phyloP scores from a whole-genome alignment of 179 eudicot genomes.

The Silene vulgaris region DNA sequence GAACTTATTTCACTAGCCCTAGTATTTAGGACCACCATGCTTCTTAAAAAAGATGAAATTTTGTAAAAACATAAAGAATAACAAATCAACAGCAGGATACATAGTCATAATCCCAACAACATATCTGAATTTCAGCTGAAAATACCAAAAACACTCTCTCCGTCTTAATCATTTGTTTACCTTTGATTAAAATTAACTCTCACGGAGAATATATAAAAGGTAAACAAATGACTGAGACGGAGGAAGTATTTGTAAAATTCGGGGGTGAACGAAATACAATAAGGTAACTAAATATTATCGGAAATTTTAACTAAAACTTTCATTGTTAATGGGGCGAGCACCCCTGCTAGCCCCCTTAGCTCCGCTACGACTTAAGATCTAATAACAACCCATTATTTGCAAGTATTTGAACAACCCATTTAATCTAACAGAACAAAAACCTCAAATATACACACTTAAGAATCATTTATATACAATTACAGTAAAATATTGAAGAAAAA shows the following conservation, averaged over 20 bases:
- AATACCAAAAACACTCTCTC: background rate
- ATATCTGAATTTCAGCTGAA: constrained; percentile 1
- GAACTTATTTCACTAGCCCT: background rate
- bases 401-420: background rate
- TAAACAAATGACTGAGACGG: too few relatives aligned
- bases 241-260: too few relatives aligned
- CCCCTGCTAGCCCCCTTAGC: too few relatives aligned
- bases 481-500: background rate
- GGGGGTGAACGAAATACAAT: too few relatives aligned
- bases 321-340: too few relatives aligned
- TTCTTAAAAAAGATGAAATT: background rate
- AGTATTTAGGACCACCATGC: background rate
- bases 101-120: background rate
- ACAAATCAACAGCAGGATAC: background rate
- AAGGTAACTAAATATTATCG: too few relatives aligned
- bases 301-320: too few relatives aligned
- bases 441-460: background rate
- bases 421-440: background rate
- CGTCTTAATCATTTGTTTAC: too few relatives aligned
- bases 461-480: background rate
- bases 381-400: background rate
- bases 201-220: too few relatives aligned
- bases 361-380: too few relatives aligned
- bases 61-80: background rate
- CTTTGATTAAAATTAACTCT: too few relatives aligned